Base-by-base conservation (phyloP, 2,329 filamentous ascomycete genomes). In the Exophiala oligosperma region DNA sequence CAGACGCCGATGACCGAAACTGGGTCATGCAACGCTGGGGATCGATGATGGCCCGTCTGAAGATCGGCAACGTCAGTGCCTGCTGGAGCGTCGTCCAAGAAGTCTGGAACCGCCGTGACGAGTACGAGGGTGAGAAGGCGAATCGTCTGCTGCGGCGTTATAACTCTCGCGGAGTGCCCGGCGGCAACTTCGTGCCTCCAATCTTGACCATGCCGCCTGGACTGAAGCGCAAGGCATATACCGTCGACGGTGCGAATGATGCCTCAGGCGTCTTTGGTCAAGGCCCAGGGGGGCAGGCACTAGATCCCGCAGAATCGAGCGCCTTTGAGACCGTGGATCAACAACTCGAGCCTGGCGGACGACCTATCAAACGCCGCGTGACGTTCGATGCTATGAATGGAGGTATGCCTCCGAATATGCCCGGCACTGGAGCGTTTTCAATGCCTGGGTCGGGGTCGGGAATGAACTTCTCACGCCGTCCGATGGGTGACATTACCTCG, bases 11-110 rank as follows among this genome's bases (percentile, higher is more conserved):
- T 63, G 84, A 88, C 64, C 76, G 87, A 11, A 74, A 81, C 29
- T 90, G 86, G 85, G 83, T 89, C 1, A 74, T 80, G 44, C 77
- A 82, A 24, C 79, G 87, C 35, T 90, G 86, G 87, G 71, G 74
- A 3, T 74, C 79, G 2, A 86, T 90, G 77, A 78, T 79, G 52
- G 73, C 75, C 21, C 78, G 86, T 28, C 81, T 89, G 74, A 84
- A 84, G 71, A 84, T 89, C 46, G 86, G 86, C 14, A 85, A 88
- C 49, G 80, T 89, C 47, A 85, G 88, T 66, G 82, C 84, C 26
- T 87, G 84, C 60, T 75, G 83, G 61, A 81, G 86, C 46, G 84
- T 90, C 5, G 81, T 85, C 23, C 80, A 81, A 58, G 86, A 89
- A 68, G 85, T 89, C 0, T 90, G 87, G 87, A 71, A 71, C 28